Base-by-base conservation (phyloP, 2,329 filamentous ascomycete species). In the Scedosporium minutisporum region DNA sequence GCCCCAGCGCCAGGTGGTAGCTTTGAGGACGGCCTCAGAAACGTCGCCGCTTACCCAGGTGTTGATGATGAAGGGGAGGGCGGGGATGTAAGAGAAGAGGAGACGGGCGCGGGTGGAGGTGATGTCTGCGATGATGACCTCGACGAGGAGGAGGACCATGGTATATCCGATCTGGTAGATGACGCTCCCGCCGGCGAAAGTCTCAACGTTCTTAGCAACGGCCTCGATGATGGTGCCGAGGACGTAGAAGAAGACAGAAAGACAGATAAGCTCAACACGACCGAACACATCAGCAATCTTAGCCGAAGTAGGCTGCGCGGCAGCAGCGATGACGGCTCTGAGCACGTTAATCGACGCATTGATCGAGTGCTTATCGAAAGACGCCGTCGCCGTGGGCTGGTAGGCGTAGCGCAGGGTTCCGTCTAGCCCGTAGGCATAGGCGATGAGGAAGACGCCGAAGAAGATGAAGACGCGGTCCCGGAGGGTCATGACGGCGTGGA, bases 161-260 rank as follows among this genome's bases (percentile, higher is more conserved):
- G 86, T 88, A 69, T 86, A 88, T 58, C 86, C 86, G 48, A 88
- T 76, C 76, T 81, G 84, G 70, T 87, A 87, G 44, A 87, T 70
- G 48, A 87, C 76, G 41, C 82, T 81, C 27, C 85, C 86, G 3
- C 78, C 83, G 18, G 78, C 77, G 64, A 86, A 88, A 1, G 76
- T 72, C 44, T 78, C 69, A 7, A 87, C 74, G 59, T 77, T 75
- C 53, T 69, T 73, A 0, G 82, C 73, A 2, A 74, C 71, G 9
- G 85, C 76, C 71, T 87, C 82, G 60, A 88, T 69, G 14, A 87
- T 77, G 1, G 85, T 84, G 25, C 81, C 80, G 64, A 78, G 44
- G 7, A 84, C 76, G 66, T 87, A 88, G 70, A 87, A 86, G 63
- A 86, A 68, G n/a, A 86, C 77, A 4, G 83, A 84, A 2, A 86